These are phyloP conservation scores for Heterobasidion occidentale DNA, from an alignment of 1,284 basidiomycete species.

Conservation along the genomic window DNA sequence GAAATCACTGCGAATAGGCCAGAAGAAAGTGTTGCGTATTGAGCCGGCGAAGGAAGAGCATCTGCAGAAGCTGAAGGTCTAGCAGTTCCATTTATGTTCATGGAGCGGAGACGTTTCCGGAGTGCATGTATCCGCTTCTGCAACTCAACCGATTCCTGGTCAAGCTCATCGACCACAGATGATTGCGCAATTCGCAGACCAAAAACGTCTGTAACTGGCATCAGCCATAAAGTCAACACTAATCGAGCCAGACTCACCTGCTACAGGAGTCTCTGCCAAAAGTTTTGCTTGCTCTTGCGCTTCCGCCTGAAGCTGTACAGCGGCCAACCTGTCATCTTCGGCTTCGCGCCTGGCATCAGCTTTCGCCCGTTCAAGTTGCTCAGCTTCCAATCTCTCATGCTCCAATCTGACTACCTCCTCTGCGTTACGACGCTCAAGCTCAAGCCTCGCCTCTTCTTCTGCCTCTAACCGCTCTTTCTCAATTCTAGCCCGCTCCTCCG, in stretches of 20 bases:
- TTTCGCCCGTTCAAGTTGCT: conserved; percentile 1
- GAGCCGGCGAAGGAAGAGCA: conserved; percentile 43
- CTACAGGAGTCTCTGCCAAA: neutral
- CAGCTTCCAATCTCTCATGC: neutral
- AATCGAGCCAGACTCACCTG: neutral
- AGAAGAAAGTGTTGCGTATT: conserved; percentile 33
- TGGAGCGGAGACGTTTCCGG: conserved; percentile 50
- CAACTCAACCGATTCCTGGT: conserved; percentile 19
- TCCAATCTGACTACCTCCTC: conserved; percentile 7
- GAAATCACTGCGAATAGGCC: conserved; percentile 38
- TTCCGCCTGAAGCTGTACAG: neutral
- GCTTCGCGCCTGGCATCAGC: conserved; percentile 5
- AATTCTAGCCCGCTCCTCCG: conserved; percentile 16
- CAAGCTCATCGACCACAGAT: conserved; percentile 14
- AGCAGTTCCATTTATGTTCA: conserved; percentile 50
- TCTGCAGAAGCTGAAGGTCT: conserved; percentile 35
- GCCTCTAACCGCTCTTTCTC: conserved; percentile 17
- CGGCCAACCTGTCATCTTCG: neutral
- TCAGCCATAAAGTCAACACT: neutral
- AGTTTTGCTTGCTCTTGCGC: neutral
- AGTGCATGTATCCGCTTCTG: conserved; percentile 26
- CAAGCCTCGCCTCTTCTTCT: conserved; percentile 11
- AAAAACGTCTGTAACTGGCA: conserved; percentile 47
- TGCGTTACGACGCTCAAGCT: neutral
- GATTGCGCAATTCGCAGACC: conserved; percentile 31